A percentile compares a stretch with the other conserved stretches of the same genome.
These are phyloP conservation scores for Colletotrichum tanaceti DNA, from an alignment of 2,329 filamentous ascomycete species.

Conservation along the genomic window DNA sequence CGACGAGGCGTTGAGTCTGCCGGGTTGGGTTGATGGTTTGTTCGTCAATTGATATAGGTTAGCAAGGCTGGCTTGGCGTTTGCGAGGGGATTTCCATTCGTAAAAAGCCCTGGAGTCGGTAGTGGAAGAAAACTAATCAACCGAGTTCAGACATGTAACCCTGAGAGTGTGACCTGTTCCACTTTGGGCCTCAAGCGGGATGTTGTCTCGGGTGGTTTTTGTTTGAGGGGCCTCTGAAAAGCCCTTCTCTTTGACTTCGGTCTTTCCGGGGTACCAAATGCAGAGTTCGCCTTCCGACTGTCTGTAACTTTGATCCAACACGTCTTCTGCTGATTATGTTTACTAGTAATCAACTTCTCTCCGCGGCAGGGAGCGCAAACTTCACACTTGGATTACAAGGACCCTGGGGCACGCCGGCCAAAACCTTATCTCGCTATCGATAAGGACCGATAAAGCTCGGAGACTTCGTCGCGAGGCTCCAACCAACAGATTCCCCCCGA, in stretches of 20 bases:
- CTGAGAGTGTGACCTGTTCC: neutral
- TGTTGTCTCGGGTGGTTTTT: too few species aligned
- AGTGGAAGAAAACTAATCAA: constrained; percentile 23
- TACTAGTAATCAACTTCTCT: neutral
- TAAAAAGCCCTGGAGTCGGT: constrained; percentile 29
- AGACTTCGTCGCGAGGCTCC: constrained; percentile 36
- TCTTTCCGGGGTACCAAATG: neutral
- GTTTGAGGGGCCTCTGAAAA: too few species aligned
- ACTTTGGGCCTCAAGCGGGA: neutral
- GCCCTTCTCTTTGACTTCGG: too few species aligned
- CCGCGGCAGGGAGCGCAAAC: neutral
- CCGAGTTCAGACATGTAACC: constrained; percentile 3
- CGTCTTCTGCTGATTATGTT: neutral
- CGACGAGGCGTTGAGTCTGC: constrained; percentile 34
- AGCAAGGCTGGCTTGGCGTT: constrained; percentile 33
- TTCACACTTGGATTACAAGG: too few species aligned
- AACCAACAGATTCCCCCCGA: constrained; percentile 1
- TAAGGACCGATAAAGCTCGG: constrained; percentile 40
- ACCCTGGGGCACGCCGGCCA: neutral
- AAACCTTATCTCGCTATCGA: constrained; percentile 34
- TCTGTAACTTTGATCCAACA: too few species aligned
- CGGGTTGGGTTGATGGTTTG: constrained; percentile 28
- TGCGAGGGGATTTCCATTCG: constrained; percentile 35
- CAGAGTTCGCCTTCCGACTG: neutral
- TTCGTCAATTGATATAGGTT: constrained; percentile 32